These are phyloP conservation scores for Neospora caninum DNA, from an alignment of 169 alveolate genomes.

Conservation along the genomic window DNA sequence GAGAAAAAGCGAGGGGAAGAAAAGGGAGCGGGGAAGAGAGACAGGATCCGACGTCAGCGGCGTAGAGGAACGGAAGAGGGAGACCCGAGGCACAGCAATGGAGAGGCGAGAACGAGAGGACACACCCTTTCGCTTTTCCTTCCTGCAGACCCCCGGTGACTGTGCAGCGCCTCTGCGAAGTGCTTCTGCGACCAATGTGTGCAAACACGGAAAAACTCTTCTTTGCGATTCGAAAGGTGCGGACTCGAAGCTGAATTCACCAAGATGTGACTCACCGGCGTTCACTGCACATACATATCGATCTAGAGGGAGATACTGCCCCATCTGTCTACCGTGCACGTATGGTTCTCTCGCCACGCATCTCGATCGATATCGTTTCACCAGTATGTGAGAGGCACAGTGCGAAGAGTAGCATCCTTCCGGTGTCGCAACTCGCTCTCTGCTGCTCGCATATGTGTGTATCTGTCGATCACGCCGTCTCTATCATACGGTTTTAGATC, in stretches of 20 bases:
- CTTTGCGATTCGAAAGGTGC: conserved; percentile 12
- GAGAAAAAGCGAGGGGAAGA: not conserved
- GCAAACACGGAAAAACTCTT: not conserved
- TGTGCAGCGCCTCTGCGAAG: conserved; percentile 39
- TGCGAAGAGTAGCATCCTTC: too few relatives aligned
- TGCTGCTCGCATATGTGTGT: too few relatives aligned
- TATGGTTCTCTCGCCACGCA: too few relatives aligned
- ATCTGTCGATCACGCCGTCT: too few relatives aligned
- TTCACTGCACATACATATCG: not conserved
- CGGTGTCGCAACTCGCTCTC: too few relatives aligned
- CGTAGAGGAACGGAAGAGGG: not conserved
- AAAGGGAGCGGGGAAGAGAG: not conserved
- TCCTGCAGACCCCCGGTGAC: conserved; percentile 19
- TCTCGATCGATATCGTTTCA: too few relatives aligned
- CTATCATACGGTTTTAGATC: too few relatives aligned
- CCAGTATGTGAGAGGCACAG: too few relatives aligned
- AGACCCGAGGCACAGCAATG: too few relatives aligned
- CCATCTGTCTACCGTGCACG: too few relatives aligned
- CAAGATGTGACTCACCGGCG: not conserved
- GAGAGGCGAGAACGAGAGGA: not conserved
- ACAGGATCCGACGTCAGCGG: not conserved
- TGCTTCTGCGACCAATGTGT: conserved; percentile 17
- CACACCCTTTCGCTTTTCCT: not conserved
- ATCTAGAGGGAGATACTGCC: not conserved
- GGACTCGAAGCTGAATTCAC: not conserved